Evolutionary conservation across 257 asterid genomes (phyloP).

Genomic region (Schizonepeta tenuifolia): DNA sequence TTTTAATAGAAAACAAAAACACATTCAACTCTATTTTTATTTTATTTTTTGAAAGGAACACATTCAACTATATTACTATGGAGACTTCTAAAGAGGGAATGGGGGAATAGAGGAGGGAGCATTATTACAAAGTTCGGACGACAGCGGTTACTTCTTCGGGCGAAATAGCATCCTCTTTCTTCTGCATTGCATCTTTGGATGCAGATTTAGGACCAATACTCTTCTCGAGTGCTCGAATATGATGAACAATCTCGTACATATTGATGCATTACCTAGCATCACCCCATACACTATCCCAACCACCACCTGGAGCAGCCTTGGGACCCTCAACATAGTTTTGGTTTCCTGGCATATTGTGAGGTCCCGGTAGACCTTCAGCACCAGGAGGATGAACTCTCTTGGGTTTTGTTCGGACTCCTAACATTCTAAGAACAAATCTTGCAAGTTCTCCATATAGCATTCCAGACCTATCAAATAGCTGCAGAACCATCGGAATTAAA

Average conservation of each 20-base stretch:
- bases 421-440: conserved; percentile 82
- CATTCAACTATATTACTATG: conserved; percentile 1
- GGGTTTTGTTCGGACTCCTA: conserved; percentile 75
- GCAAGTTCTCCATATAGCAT: conserved; percentile 95
- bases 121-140: not conserved
- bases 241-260: conserved; percentile 15
- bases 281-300: conserved; percentile 88
- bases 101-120: not conserved
- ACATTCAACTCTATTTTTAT: not conserved
- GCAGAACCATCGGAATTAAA: conserved; percentile 35
- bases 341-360: conserved; percentile 51
- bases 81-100: not conserved
- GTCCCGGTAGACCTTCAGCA: conserved; percentile 64
- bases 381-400: conserved; percentile 65
- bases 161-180: conserved; percentile 19
- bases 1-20: not conserved
- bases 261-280: conserved; percentile 36
- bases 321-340: conserved; percentile 72
- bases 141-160: conserved; percentile 4
- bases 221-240: conserved; percentile 13
- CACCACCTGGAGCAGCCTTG: conserved; percentile 70
- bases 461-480: conserved; percentile 94
- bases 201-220: conserved; percentile 13
- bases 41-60: too few species aligned
- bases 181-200: conserved; percentile 24